A percentile compares a stretch with the other conserved stretches of the same genome.
Conservation (phyloP, 805 yeast genomes). For the Candida rishiriensis region DNA sequence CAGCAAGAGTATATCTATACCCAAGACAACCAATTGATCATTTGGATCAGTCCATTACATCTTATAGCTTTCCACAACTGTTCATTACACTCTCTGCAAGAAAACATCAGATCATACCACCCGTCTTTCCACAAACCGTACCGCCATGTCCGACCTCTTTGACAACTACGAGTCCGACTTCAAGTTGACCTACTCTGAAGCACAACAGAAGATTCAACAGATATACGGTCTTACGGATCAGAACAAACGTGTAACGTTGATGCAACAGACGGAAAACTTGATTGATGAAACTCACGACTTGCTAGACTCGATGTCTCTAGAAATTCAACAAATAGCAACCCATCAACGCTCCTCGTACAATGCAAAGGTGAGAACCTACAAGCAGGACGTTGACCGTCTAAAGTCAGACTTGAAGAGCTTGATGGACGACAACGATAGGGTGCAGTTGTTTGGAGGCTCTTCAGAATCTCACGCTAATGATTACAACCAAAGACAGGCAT, state of each 20-base stretch:
- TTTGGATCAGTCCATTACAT: too few relatives aligned
- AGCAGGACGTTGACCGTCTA: slow-evolving; percentile 50
- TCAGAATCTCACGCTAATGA: slow-evolving; percentile 32
- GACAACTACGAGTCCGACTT: slow-evolving; percentile 66
- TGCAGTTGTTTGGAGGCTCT: slow-evolving; percentile 63
- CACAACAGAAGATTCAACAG: slow-evolving; percentile 58
- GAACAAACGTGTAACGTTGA: slow-evolving; percentile 48
- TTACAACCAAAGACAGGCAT: slow-evolving; percentile 73
- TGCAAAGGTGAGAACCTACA: slow-evolving; percentile 70
- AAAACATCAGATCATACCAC: too few relatives aligned
- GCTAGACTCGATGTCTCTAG: slow-evolving; percentile 82
- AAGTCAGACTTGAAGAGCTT: slow-evolving; percentile 52
- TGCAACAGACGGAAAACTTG: slow-evolving; percentile 58
- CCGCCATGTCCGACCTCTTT: slow-evolving; percentile 46
- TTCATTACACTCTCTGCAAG: too few relatives aligned
- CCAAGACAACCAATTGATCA: too few relatives aligned
- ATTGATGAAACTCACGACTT: slow-evolving; percentile 80
- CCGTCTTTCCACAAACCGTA: too few relatives aligned
- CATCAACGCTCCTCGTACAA: slow-evolving; percentile 65
- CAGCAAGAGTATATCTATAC: too few relatives aligned
- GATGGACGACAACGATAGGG: slow-evolving; percentile 68
- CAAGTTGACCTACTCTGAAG: slow-evolving; percentile 65
- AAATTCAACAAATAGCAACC: slow-evolving; percentile 81
- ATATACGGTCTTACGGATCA: slow-evolving; percentile 41
- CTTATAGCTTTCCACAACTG: too few relatives aligned